Evolutionary conservation across 2,329 filamentous ascomycete species (phyloP), one percentile per base, ranked within the genome.

Genomic region (Diaporthe vexans): DNA sequence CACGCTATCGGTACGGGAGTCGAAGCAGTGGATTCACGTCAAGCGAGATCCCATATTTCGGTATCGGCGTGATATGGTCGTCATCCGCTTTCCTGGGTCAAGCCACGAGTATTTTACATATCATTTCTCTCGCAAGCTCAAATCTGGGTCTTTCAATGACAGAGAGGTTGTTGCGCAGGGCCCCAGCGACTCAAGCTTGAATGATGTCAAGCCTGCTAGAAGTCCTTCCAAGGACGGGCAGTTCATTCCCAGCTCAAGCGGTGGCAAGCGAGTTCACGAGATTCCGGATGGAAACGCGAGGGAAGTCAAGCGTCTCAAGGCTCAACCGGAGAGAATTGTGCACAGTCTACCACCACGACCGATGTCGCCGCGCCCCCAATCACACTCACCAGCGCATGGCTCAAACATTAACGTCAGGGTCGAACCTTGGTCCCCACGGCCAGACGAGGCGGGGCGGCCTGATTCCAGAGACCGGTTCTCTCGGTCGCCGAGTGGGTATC

Each of bases 41-140:
- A 82, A 85, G 74, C 78, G 83, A 46, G 87, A 89, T 76, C 86
- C 87, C 2, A 83, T 82, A 3, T 88, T 88, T 76, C 77, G 75
- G 29, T 73, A 63, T 21, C 79, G 79, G 59, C 69, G 72, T 21
- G 79, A 78, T 2, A 82, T 82, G 81, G 72, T 78, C 3, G 74
- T 68, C 13, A 76, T 78, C 0, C 74, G 74, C 6, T 82, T 82
- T 21, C 70, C 78, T 0, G 76, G 71, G 2, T 72, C 73, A 54
- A 73, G 76, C 1, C 77, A 79, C 68, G 76, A 79, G n/a, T 82
- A 81, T 58, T 71, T 76, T 1, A 78, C 76, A 2, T 81, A 80
- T 56, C 57, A 75, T 52, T 72, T 56, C 58, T 68, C 73, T 26
- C 73, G 68, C 26, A 72, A 35, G 43, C 48, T 67, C 19, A 43